phyloP scores from a whole-genome alignment of 1,139 yeast species.

The Kodamaea plutei region DNA sequence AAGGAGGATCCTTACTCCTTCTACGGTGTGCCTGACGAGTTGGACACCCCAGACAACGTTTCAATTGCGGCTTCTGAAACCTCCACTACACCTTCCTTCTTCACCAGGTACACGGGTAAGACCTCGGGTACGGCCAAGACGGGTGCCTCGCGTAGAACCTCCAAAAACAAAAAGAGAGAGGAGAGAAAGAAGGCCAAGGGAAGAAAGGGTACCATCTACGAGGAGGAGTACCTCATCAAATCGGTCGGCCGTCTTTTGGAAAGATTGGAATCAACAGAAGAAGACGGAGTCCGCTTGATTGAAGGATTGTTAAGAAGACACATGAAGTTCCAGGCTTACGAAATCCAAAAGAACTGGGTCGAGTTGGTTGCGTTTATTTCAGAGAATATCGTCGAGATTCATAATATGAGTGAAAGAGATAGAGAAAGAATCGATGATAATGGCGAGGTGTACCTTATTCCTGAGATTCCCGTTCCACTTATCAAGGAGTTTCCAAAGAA shows the following conservation, averaged over 20 bases:
- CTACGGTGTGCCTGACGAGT: constrained; percentile 64
- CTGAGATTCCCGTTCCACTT: constrained; percentile 66
- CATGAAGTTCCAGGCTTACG: constrained; percentile 77
- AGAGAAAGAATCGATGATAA: constrained; percentile 86
- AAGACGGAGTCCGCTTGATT: constrained; percentile 69
- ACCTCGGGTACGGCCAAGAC: constrained; percentile 95
- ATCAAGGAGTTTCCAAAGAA: constrained; percentile 57
- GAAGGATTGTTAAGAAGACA: constrained; percentile 73
- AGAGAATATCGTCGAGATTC: constrained; percentile 68
- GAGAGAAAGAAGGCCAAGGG: constrained; percentile 96
- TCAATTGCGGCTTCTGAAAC: constrained; percentile 95
- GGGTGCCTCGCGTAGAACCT: constrained; percentile 88
- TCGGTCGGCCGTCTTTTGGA: constrained; percentile 87
- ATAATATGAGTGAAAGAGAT: constrained; percentile 74
- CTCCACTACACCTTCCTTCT: constrained; percentile 86
- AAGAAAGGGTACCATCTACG: constrained; percentile 94
- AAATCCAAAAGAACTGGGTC: constrained; percentile 66
- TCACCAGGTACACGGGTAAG: constrained; percentile 94
- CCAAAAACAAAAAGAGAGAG: constrained; percentile 89
- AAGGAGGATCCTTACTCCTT: constrained; percentile 80
- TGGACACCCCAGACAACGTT: constrained; percentile 86
- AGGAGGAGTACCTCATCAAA: constrained; percentile 87
- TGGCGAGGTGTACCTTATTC: constrained; percentile 74
- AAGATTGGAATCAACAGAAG: constrained; percentile 67
- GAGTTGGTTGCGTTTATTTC: constrained; percentile 54